Evolutionary conservation across 2,329 filamentous ascomycete genomes (phyloP), one percentile per base, ranked within the genome.

Genomic region (Fusarium austroafricanum): DNA sequence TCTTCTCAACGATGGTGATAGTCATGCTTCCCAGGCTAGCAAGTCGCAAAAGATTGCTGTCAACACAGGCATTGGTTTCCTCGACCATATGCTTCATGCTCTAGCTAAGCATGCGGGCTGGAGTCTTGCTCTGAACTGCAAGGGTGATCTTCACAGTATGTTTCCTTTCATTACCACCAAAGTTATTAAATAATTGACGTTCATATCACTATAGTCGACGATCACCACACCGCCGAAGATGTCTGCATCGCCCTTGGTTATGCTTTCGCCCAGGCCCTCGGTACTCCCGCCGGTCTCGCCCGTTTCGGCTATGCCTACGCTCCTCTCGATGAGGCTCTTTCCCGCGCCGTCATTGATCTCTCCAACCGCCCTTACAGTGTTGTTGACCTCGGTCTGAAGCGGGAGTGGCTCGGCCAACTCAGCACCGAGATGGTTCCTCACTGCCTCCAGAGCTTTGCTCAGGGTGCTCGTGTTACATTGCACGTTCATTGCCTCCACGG

Each of bases 81-180:
- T 99, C 57, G 96, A 99, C 83, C 96, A 99, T 84, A 98, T 99
- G 95, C 87, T 98, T 50, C 96, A 99, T 81, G 96, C 96, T 8
- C 86, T 98, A 55, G 92, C 96, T 50, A 98, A 99, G 82, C 96
- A 99, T 81, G 90, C 92, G 8, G 95, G 96, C 67, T 98, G 95
- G 96, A 96, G 92, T 82, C 81, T 99, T 73, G 89, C 89, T 31
- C 83, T 99, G 58, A 85, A 89, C 68, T 96, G 93, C 80, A 87
- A 91, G 78, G 96, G 96, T 55, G 96, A 99, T 81, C 82, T 98
- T 53, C 92, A 97, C 83, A 97, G 92, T 95, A 81, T 70, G 89
- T 86, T 39, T 31, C n/a, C 46, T n/a, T 35, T 57, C 17, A 40
- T 18, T 33, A 37, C 57, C 20, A 51, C 23, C 5, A 4, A 45